phyloP scores from a whole-genome alignment of 2,329 filamentous ascomycete species.

The Nothopassalora personata region DNA sequence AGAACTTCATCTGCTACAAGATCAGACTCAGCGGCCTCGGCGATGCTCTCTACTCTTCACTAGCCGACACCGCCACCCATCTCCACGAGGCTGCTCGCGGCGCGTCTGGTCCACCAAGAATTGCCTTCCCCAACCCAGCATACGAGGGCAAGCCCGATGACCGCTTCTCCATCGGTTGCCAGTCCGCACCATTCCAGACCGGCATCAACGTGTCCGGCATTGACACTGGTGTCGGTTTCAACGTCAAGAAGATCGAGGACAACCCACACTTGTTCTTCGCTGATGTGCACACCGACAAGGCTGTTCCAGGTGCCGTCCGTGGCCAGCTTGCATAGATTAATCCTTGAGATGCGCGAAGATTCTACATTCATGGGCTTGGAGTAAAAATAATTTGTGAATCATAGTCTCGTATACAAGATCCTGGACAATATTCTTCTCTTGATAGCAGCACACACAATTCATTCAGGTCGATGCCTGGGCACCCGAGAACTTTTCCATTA shows the following conservation, averaged over 20 bases:
- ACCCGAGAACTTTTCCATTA: too few relatives aligned
- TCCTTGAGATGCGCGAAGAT: not conserved
- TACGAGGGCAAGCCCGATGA: not conserved
- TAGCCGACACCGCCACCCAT: slow-evolving; percentile 51
- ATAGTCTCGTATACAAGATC: not conserved
- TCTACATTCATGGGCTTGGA: not conserved
- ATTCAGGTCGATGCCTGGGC: too few relatives aligned
- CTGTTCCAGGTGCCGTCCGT: slow-evolving; percentile 48
- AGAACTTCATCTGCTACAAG: slow-evolving; percentile 46
- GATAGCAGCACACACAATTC: too few relatives aligned
- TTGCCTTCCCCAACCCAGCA: slow-evolving; percentile 48
- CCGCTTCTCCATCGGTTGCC: slow-evolving; percentile 38
- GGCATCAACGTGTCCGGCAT: slow-evolving; percentile 36
- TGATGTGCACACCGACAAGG: slow-evolving; percentile 49
- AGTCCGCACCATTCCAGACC: slow-evolving; percentile 42
- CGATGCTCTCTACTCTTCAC: slow-evolving; percentile 47
- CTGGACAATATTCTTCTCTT: not conserved
- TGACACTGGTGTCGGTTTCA: slow-evolving; percentile 47
- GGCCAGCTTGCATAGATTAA: slow-evolving; percentile 41
- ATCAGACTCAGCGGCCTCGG: slow-evolving; percentile 48
- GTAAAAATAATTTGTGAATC: not conserved
- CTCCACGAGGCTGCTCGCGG: slow-evolving; percentile 49
- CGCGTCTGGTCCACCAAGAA: slow-evolving; percentile 47
- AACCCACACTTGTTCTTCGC: slow-evolving; percentile 50
- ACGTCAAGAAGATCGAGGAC: slow-evolving; percentile 47